Evolutionary conservation across 2,329 filamentous ascomycete species (phyloP).

Genomic region (Coleophoma crateriformis): DNA sequence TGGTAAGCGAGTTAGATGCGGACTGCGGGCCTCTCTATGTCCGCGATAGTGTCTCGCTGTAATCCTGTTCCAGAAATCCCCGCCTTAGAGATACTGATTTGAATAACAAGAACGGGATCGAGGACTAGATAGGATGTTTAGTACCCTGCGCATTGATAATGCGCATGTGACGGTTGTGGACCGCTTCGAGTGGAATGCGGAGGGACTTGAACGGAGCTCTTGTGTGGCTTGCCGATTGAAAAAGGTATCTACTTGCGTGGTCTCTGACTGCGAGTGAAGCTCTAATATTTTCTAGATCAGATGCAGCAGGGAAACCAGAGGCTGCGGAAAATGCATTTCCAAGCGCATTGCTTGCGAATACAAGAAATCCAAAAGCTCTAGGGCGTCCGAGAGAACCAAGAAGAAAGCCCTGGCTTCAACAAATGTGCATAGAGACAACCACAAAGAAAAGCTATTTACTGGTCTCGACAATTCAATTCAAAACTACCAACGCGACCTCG

Average conservation of each 20-base stretch:
- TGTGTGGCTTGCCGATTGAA: neutral
- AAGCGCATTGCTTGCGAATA: neutral
- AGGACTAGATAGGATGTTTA: too few species aligned
- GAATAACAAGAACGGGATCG: too few species aligned
- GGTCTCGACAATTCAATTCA: too few species aligned
- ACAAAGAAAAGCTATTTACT: too few species aligned
- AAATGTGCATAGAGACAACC: too few species aligned
- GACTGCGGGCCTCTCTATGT: too few species aligned
- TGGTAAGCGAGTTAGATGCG: too few species aligned
- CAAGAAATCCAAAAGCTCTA: neutral
- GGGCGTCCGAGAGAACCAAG: neutral
- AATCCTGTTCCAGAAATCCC: too few species aligned
- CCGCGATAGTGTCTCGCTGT: too few species aligned
- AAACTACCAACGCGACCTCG: too few species aligned
- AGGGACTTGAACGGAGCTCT: neutral
- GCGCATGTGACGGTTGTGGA: neutral
- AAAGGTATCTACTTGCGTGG: neutral
- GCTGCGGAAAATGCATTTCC: neutral
- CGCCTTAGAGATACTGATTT: too few species aligned
- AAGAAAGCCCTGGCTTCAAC: neutral
- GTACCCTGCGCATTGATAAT: neutral
- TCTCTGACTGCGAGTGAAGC: neutral
- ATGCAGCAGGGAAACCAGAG: neutral
- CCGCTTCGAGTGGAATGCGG: neutral
- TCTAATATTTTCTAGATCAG: neutral